Evolutionary conservation across 495 filamentous ascomycete genomes (phyloP).

Genomic region (Aspergillus carlsbadensis): DNA sequence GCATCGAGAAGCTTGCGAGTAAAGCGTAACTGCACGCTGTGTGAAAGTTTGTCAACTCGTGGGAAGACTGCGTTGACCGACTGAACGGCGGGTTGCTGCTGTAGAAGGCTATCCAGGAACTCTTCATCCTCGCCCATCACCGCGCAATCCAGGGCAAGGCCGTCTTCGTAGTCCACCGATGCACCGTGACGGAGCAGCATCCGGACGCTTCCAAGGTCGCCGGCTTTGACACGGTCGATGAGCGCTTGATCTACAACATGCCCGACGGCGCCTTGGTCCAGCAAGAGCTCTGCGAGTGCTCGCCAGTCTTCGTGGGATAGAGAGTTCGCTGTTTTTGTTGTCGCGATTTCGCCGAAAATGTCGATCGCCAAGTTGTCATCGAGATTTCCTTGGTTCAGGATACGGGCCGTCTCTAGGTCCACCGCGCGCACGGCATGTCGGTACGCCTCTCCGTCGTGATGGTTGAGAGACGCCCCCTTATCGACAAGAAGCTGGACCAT

Average conservation of each 20-base stretch:
- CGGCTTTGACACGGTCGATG: conserved; percentile 1
- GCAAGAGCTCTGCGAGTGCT: conserved; percentile 1
- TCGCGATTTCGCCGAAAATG: conserved; percentile 3
- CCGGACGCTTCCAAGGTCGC: conserved; percentile 7
- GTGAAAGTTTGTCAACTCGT: neutral
- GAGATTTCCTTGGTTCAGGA: conserved; percentile 1
- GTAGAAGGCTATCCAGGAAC: conserved; percentile 3
- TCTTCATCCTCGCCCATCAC: conserved; percentile 1
- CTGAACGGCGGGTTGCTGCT: neutral
- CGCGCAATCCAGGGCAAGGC: conserved; percentile 1
- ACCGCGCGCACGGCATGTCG: conserved; percentile 9
- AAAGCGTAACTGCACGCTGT: neutral
- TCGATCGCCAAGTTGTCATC: conserved; percentile 3
- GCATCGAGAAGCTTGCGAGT: conserved; percentile 7
- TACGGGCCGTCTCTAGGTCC: neutral
- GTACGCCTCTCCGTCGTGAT: conserved; percentile 4
- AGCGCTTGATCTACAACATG: conserved; percentile 3
- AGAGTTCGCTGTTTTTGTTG: neutral
- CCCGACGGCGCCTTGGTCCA: conserved; percentile 6
- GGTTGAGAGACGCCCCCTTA: conserved; percentile 11
- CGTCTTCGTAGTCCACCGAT: conserved; percentile 6
- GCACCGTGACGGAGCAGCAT: conserved; percentile 3
- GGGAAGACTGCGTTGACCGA: conserved; percentile 6
- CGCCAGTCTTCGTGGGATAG: conserved; percentile 6
- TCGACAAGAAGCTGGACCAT: conserved; percentile 7